phyloP scores from a whole-genome alignment of 164 flowering plant genomes.

The Umbilicus rupestris region DNA sequence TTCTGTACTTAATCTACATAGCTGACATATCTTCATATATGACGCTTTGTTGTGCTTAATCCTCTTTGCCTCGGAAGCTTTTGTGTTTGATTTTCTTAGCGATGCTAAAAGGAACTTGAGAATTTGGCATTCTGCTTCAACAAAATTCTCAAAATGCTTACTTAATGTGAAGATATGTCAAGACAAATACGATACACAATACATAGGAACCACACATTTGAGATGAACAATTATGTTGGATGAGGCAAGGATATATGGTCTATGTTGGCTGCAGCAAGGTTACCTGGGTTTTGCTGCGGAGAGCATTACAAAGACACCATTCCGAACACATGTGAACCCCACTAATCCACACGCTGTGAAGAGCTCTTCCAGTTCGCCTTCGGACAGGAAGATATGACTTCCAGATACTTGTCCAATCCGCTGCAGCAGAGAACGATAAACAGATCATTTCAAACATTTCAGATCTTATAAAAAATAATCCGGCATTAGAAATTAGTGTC shows the following conservation, averaged over 20 bases:
- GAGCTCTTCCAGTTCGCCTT: constrained; percentile 70
- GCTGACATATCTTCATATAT: too few species aligned
- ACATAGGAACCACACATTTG: neutral
- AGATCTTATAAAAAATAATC: neutral
- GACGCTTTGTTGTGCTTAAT: too few species aligned
- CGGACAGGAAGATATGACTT: constrained; percentile 43
- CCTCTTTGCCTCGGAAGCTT: too few species aligned
- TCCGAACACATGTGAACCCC: constrained; percentile 44
- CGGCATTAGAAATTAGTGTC: neutral
- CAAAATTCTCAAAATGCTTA: neutral
- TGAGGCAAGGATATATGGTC: neutral
- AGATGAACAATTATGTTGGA: neutral
- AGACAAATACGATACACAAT: neutral
- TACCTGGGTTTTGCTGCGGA: constrained; percentile 68
- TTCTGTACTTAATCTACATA: too few species aligned
- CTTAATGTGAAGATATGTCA: neutral
- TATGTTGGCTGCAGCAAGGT: constrained; percentile 6
- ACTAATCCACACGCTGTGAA: constrained; percentile 68
- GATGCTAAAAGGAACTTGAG: too few species aligned
- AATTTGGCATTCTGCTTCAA: too few species aligned
- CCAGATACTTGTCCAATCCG: constrained; percentile 36
- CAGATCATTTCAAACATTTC: neutral
- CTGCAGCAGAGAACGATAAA: constrained; percentile 21
- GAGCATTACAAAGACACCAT: constrained; percentile 62
- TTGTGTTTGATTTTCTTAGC: too few species aligned